Percentiles rank a stretch among this genome's conserved stretches.
These are phyloP conservation scores for Magnusiomyces tetraspermus DNA, from an alignment of 1,139 yeast species.

Conservation along the genomic window DNA sequence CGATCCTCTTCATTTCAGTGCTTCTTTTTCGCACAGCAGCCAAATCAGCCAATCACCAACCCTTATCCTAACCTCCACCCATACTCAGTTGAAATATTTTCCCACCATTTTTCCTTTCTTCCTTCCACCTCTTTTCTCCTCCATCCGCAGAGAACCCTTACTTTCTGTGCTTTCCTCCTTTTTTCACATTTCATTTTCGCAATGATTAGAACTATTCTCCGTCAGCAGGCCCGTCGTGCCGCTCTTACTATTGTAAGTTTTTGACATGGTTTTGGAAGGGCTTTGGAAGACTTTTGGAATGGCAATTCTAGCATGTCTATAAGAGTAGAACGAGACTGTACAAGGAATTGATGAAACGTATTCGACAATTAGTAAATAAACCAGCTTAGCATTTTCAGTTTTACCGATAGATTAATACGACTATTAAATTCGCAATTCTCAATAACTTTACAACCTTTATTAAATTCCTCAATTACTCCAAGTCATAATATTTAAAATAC, in stretches of 20 bases:
- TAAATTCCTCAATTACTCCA: neutral
- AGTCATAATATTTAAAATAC: no score
- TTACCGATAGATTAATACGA: no score
- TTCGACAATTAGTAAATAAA: no score
- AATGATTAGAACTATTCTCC: slow-evolving; percentile 37
- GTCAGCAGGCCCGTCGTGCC: slow-evolving; percentile 34
- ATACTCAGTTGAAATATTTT: neutral
- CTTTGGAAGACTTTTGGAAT: neutral
- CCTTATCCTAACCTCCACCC: neutral
- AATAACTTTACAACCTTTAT: neutral
- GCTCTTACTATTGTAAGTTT: slow-evolving; percentile 26
- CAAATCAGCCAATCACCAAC: neutral
- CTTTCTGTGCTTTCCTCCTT: neutral
- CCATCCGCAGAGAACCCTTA: slow-evolving; percentile 3
- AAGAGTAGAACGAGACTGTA: no score
- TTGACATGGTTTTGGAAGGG: neutral
- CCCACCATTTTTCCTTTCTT: slow-evolving; percentile 3
- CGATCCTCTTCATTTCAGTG: neutral
- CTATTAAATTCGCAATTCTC: no score
- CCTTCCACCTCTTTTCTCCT: slow-evolving; percentile 4
- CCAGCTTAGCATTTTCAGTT: no score
- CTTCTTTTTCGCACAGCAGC: no score
- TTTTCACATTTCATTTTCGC: slow-evolving; percentile 10
- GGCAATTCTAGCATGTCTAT: neutral
- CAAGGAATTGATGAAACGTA: no score